Percentiles rank a stretch among this genome's conserved stretches.
Evolutionary conservation across 495 filamentous ascomycete genomes (phyloP).

Genomic region (Cercophora newfieldiana): DNA sequence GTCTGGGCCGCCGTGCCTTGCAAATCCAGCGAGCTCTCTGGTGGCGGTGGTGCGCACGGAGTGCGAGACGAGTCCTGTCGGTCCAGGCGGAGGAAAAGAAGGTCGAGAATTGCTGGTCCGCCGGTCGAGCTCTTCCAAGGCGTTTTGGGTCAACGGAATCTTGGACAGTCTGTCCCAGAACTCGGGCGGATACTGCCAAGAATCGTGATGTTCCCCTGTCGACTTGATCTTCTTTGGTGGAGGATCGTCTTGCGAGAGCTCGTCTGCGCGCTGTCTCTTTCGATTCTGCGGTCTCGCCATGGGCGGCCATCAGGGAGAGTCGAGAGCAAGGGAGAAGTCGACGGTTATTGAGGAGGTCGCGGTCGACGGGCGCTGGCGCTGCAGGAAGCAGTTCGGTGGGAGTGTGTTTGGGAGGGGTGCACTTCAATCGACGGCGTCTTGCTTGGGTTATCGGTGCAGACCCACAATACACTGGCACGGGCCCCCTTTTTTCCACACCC

Average conservation of each 20-base stretch:
- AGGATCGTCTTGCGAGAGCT: slow-evolving; percentile 8
- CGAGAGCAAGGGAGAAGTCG: not conserved
- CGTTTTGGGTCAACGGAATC: too few species aligned
- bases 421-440: too few species aligned
- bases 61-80: slow-evolving; percentile 14
- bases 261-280: slow-evolving; percentile 6
- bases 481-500: too few species aligned
- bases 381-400: not conserved
- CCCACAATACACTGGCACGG: too few species aligned
- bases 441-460: too few species aligned
- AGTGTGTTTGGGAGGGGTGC: not conserved
- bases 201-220: slow-evolving; percentile 3
- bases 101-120: too few species aligned
- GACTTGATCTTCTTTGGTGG: slow-evolving; percentile 24
- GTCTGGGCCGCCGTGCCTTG: too few species aligned
- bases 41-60: slow-evolving; percentile 11
- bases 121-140: too few species aligned
- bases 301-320: not conserved
- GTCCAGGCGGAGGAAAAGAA: too few species aligned
- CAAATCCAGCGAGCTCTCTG: too few species aligned
- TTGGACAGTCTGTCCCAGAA: too few species aligned
- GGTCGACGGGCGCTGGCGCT: not conserved
- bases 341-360: not conserved
- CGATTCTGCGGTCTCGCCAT: slow-evolving; percentile 10
- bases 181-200: slow-evolving; percentile 26